These are phyloP conservation scores for Sugiyamaella lignohabitans DNA, from an alignment of 805 yeast species.

Conservation along the genomic window DNA sequence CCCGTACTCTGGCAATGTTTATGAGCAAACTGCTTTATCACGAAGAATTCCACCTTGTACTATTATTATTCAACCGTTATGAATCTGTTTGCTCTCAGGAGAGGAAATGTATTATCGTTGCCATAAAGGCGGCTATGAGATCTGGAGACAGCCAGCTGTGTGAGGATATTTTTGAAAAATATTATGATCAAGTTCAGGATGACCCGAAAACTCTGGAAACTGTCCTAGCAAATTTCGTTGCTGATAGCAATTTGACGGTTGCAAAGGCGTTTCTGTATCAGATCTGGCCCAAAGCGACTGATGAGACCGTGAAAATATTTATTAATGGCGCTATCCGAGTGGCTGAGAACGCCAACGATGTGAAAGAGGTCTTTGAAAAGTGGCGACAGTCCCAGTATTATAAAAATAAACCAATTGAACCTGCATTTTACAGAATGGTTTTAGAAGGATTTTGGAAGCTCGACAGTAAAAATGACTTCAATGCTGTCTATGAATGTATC, in stretches of 20 bases:
- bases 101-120: conserved; percentile 9
- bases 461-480: conserved; percentile 3
- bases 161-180: conserved; percentile 13
- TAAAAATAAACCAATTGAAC: background rate
- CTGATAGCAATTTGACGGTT: conserved; percentile 15
- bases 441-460: conserved; percentile 9
- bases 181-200: conserved; percentile 10
- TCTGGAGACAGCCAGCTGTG: conserved; percentile 10
- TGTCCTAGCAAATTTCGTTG: conserved; percentile 13
- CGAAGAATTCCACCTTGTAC: conserved; percentile 7
- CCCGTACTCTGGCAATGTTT: conserved; percentile 4
- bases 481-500: conserved; percentile 3
- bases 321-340: conserved; percentile 11
- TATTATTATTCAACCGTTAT: conserved; percentile 11
- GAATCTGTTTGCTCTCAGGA: conserved; percentile 8
- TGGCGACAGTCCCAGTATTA: conserved; percentile 10
- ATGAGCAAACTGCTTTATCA: conserved; percentile 8
- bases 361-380: conserved; percentile 11
- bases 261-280: conserved; percentile 18
- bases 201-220: conserved; percentile 8
- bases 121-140: conserved; percentile 14
- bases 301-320: conserved; percentile 10
- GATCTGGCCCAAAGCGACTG: conserved; percentile 10
- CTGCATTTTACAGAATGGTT: conserved; percentile 6
- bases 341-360: conserved; percentile 10